These are phyloP conservation scores for Globisporangium nagaii DNA, from an alignment of 352 stramenopile genomes.

Conservation along the genomic window DNA sequence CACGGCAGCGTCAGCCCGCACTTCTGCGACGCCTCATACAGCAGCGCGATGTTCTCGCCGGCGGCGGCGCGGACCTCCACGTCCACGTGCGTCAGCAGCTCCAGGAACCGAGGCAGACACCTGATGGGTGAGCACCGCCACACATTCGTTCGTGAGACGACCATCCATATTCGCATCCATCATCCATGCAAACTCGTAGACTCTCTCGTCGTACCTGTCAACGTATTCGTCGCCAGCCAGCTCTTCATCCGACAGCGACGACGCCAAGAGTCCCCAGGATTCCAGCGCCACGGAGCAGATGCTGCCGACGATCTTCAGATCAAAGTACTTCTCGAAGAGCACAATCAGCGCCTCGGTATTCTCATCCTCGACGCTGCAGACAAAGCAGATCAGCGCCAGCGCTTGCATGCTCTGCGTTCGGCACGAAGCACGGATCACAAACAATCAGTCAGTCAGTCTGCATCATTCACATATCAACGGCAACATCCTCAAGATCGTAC, in stretches of 20 bases:
- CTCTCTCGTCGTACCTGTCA: conserved; percentile 33
- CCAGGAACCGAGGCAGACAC: conserved; percentile 61
- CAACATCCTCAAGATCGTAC: conserved; percentile 28
- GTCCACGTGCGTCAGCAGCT: conserved; percentile 71
- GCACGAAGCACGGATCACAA: background rate
- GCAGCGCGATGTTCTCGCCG: conserved; percentile 81
- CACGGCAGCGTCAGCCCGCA: conserved; percentile 42
- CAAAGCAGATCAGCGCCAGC: conserved; percentile 68
- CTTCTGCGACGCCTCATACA: conserved; percentile 65
- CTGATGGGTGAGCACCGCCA: conserved; percentile 19
- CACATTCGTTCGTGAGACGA: background rate
- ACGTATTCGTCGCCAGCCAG: conserved; percentile 47
- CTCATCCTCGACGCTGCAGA: conserved; percentile 75
- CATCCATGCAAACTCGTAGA: background rate
- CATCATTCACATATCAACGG: no score
- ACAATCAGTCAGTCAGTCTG: background rate
- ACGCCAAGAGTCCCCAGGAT: conserved; percentile 71
- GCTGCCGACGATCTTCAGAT: conserved; percentile 50
- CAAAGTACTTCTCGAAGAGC: conserved; percentile 65
- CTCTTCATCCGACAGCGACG: conserved; percentile 46
- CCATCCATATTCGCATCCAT: no score
- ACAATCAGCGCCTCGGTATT: conserved; percentile 61
- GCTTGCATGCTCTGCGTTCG: conserved; percentile 72
- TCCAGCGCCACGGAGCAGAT: conserved; percentile 65
- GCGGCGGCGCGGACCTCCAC: conserved; percentile 76